Conservation (phyloP, 1,284 basidiomycete species). For the Ceratobasidium papillatum region DNA sequence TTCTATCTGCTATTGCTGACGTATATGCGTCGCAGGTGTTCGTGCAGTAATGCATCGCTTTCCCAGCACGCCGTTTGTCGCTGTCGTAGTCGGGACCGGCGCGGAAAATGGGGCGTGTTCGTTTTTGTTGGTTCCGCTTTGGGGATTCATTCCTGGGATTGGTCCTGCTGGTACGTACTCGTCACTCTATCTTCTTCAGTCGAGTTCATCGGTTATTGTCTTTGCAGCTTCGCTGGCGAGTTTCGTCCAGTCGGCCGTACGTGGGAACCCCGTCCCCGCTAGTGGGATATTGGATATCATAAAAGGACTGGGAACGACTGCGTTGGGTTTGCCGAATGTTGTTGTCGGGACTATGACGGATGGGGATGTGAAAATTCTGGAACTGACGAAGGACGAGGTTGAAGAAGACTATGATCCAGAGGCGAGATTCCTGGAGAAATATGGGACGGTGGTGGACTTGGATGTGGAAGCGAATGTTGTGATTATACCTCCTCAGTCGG, state of each 20-base stretch:
- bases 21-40: neutral
- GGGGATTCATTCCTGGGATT: neutral
- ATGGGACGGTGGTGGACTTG: too few species aligned
- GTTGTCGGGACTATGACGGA: neutral
- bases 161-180: neutral
- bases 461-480: too few species aligned
- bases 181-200: too few species aligned
- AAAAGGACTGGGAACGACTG: constrained; percentile 5
- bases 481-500: too few species aligned
- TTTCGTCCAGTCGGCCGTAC: constrained; percentile 20
- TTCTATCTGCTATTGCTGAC: neutral
- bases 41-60: neutral
- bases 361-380: neutral
- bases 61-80: neutral
- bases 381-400: neutral
- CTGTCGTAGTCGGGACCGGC: neutral
- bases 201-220: neutral
- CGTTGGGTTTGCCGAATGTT: neutral
- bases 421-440: too few species aligned
- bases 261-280: constrained; percentile 10
- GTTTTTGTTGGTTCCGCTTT: neutral
- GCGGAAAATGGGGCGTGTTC: neutral
- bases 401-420: too few species aligned
- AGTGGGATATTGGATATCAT: constrained; percentile 18
- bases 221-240: constrained; percentile 37